Evolutionary conservation across 352 stramenopile genomes (phyloP).

Genomic region (Phytophthora citricola): DNA sequence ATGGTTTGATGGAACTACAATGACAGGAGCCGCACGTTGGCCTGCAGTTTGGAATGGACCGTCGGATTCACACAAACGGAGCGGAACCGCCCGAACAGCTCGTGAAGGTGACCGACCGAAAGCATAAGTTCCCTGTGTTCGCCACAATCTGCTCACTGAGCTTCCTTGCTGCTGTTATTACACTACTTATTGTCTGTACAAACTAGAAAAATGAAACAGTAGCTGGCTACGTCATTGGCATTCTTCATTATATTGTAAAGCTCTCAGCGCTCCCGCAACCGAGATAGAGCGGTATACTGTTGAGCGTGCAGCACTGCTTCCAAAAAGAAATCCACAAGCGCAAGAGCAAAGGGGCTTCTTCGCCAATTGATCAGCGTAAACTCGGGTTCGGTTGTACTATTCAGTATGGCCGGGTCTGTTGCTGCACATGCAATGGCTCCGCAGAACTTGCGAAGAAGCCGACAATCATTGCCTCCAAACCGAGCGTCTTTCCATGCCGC

Average conservation of each 20-base stretch:
- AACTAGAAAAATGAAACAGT: constrained; percentile 20
- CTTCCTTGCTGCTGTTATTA: constrained; percentile 69
- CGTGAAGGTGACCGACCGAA: constrained; percentile 77
- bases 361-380: constrained; percentile 40
- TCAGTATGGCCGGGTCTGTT: constrained; percentile 16
- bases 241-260: constrained; percentile 7
- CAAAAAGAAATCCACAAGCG: constrained; percentile 38
- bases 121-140: constrained; percentile 74
- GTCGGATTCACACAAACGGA: constrained; percentile 54
- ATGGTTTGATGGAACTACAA: not conserved
- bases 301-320: constrained; percentile 34
- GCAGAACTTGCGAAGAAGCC: constrained; percentile 35
- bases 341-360: constrained; percentile 34
- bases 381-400: constrained; percentile 8
- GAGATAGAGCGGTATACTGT: constrained; percentile 32
- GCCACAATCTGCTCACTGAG: constrained; percentile 73
- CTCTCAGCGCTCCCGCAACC: constrained; percentile 21
- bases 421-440: constrained; percentile 29
- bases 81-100: constrained; percentile 68
- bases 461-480: constrained; percentile 34
- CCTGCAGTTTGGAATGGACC: constrained; percentile 18
- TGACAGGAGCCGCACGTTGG: constrained; percentile 2
- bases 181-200: constrained; percentile 73
- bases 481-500: constrained; percentile 29
- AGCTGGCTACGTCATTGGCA: not conserved